These are phyloP conservation scores for Penicillium sclerotiorum DNA, from an alignment of 2,329 filamentous ascomycete genomes.

Conservation along the genomic window DNA sequence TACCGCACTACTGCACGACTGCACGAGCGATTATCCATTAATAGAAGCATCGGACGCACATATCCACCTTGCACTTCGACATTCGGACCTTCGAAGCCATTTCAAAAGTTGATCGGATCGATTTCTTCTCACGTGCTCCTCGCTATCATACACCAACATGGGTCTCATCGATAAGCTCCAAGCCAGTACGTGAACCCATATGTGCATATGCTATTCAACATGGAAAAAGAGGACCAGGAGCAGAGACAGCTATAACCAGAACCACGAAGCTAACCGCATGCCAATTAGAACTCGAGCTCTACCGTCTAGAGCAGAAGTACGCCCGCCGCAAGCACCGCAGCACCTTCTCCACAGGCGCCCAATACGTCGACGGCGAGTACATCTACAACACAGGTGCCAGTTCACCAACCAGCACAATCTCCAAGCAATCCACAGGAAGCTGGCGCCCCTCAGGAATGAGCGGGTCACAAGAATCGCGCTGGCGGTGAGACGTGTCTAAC, in stretches of 20 bases:
- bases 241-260: not conserved
- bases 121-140: not conserved
- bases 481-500: no score
- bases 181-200: constrained; percentile 46
- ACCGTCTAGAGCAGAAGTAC: constrained; percentile 93
- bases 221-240: not conserved
- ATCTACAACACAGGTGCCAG: constrained; percentile 62
- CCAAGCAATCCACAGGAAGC: constrained; percentile 43
- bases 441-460: constrained; percentile 36
- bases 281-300: constrained; percentile 73
- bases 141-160: constrained; percentile 37
- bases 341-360: constrained; percentile 83
- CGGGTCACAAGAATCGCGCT: constrained; percentile 32
- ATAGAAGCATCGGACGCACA: constrained; percentile 2
- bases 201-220: not conserved
- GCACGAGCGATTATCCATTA: constrained; percentile 14
- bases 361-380: constrained; percentile 96
- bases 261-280: not conserved
- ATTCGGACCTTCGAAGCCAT: not conserved
- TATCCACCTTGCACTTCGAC: not conserved
- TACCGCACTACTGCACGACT: no score
- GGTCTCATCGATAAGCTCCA: constrained; percentile 56
- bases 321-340: constrained; percentile 87
- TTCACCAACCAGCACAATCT: constrained; percentile 41
- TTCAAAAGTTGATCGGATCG: not conserved